Percentiles rank a stretch among this genome's conserved stretches.
These are phyloP conservation scores for Cyphellophora europaea DNA, from an alignment of 2,329 filamentous ascomycete genomes.

Conservation along the genomic window DNA sequence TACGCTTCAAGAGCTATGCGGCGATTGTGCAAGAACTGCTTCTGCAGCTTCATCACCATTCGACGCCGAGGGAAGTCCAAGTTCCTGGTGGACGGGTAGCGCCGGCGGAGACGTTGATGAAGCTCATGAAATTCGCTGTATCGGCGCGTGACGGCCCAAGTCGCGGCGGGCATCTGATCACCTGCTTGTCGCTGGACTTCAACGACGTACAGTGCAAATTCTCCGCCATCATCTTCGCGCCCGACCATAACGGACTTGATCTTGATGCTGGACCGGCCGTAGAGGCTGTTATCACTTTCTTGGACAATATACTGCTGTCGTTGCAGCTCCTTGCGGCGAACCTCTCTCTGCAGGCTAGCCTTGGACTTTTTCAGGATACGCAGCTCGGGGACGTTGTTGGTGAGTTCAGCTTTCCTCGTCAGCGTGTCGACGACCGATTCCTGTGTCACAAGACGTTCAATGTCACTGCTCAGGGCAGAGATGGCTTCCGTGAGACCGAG, in stretches of 20 bases:
- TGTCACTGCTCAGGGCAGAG: slow-evolving; percentile 74
- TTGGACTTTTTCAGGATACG: slow-evolving; percentile 90
- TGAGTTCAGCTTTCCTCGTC: slow-evolving; percentile 87
- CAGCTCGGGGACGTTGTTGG: slow-evolving; percentile 90
- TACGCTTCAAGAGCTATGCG: slow-evolving; percentile 78
- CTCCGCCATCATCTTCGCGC: slow-evolving; percentile 81
- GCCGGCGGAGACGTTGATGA: slow-evolving; percentile 74
- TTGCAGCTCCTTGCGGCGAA: slow-evolving; percentile 88
- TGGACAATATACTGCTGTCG: slow-evolving; percentile 94
- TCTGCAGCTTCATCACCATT: slow-evolving; percentile 93
- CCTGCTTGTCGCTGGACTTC: slow-evolving; percentile 85
- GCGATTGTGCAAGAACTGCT: slow-evolving; percentile 87
- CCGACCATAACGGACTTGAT: slow-evolving; percentile 93
- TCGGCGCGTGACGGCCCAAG: slow-evolving; percentile 82
- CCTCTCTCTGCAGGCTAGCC: slow-evolving; percentile 83
- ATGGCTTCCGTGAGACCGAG: slow-evolving; percentile 90
- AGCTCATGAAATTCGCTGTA: slow-evolving; percentile 97
- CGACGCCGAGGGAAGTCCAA: slow-evolving; percentile 87
- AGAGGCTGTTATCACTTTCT: slow-evolving; percentile 94
- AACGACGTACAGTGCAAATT: slow-evolving; percentile 82
- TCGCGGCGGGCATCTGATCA: slow-evolving; percentile 92
- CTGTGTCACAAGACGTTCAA: slow-evolving; percentile 78
- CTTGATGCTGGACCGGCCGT: slow-evolving; percentile 77
- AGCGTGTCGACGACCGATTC: slow-evolving; percentile 86
- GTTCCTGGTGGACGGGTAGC: slow-evolving; percentile 78